Percentiles rank a stretch among this genome's conserved stretches.
phyloP scores from a whole-genome alignment of 78 protist species.

The Emiliania huxleyi region DNA sequence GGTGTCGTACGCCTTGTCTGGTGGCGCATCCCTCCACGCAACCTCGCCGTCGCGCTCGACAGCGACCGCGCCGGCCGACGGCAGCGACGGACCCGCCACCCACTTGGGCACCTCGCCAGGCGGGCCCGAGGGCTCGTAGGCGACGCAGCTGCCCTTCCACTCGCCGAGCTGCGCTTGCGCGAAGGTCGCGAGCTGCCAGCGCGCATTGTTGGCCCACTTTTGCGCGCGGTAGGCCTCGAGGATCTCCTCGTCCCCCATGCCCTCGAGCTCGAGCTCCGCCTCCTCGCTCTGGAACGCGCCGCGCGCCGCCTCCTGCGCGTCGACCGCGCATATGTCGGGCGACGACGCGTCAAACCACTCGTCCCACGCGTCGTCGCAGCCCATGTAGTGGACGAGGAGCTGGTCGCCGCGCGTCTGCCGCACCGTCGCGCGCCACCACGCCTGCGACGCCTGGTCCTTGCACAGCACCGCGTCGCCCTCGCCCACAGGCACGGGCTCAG shows the following conservation, averaged over 20 bases:
- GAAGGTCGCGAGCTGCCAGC: not conserved
- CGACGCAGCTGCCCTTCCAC: not conserved
- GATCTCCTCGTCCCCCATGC: not conserved
- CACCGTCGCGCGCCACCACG: slow-evolving; percentile 3
- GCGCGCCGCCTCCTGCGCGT: not conserved
- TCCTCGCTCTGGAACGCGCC: not conserved
- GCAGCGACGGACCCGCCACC: not conserved
- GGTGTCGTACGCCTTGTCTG: not conserved
- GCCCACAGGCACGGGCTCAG: not conserved
- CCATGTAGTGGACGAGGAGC: not conserved
- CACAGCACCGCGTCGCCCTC: not conserved
- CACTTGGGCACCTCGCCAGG: not conserved
- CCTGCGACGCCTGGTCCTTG: not conserved
- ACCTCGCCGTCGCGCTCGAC: not conserved
- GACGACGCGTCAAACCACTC: not conserved
- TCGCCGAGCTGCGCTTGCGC: not conserved
- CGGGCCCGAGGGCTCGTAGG: not conserved
- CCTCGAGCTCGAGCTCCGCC: not conserved
- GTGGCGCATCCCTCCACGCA: not conserved
- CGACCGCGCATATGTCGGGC: not conserved
- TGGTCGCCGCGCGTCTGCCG: not conserved
- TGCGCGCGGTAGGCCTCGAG: not conserved
- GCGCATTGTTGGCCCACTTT: not conserved
- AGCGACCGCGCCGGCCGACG: not conserved
- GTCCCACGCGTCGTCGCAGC: not conserved